Evolutionary conservation across 192 early-diverging fungal species (phyloP).

Genomic region (Dispira parvispora): DNA sequence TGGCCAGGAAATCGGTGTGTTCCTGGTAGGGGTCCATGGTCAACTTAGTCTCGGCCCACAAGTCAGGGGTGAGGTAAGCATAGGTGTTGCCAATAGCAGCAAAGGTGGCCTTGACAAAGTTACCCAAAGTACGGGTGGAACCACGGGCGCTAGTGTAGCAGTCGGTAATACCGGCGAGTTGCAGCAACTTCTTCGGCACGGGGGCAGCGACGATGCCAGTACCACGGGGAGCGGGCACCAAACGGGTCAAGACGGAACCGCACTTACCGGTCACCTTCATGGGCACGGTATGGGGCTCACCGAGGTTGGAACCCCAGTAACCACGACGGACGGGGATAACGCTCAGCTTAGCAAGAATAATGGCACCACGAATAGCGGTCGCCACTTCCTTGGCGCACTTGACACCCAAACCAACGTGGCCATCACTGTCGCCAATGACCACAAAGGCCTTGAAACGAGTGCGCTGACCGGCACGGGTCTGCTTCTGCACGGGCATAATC

Average conservation of each 20-base stretch:
- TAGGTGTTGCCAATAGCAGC: constrained; percentile 93
- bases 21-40: constrained; percentile 83
- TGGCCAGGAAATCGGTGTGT: constrained; percentile 62
- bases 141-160: constrained; percentile 94
- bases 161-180: constrained; percentile 94
- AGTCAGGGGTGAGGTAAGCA: constrained; percentile 91
- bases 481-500: constrained; percentile 99
- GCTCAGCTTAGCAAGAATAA: constrained; percentile 96
- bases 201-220: constrained; percentile 97
- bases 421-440: constrained; percentile 91
- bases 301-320: constrained; percentile 93
- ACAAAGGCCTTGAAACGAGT: constrained; percentile 99
- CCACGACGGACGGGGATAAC: constrained; percentile 97
- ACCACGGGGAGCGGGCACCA: constrained; percentile 98
- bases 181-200: constrained; percentile 91
- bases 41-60: constrained; percentile 85
- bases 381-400: constrained; percentile 99
- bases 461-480: constrained; percentile 98
- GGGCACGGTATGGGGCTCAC: constrained; percentile 96
- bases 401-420: constrained; percentile 98
- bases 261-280: constrained; percentile 94
- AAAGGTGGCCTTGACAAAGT: constrained; percentile 99
- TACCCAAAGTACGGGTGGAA: constrained; percentile 95
- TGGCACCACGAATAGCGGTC: constrained; percentile 95
- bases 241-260: constrained; percentile 81